phyloP scores from a whole-genome alignment of 129 eudicot species.

The Sambucus nigra region DNA sequence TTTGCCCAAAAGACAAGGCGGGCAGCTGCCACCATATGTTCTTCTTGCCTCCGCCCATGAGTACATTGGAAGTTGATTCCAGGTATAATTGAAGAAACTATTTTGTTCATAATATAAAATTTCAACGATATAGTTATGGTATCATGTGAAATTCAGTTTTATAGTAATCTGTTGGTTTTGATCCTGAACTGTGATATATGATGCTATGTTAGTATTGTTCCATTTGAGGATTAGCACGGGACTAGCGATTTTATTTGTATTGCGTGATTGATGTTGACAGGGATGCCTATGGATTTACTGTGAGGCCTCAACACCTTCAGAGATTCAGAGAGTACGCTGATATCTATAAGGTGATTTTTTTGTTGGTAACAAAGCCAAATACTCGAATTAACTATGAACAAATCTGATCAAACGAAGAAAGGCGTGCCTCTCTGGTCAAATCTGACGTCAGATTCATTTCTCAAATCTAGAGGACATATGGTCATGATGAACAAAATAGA shows the following conservation, averaged over 20 bases:
- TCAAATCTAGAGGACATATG: background rate
- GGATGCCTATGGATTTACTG: constrained; percentile 96
- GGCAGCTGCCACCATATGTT: no score
- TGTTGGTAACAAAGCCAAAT: background rate
- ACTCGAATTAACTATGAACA: background rate
- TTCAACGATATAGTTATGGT: background rate
- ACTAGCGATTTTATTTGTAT: background rate
- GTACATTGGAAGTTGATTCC: constrained; percentile 70
- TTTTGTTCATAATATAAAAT: background rate
- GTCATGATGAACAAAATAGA: background rate
- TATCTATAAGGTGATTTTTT: constrained; percentile 59
- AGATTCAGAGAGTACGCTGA: constrained; percentile 57
- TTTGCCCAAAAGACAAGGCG: no score
- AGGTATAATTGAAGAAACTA: constrained; percentile 37
- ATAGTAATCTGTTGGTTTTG: background rate
- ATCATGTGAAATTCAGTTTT: background rate
- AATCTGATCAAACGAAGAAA: background rate
- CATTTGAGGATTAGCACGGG: background rate
- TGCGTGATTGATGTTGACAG: constrained; percentile 28
- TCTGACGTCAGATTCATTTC: background rate
- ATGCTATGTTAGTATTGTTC: background rate
- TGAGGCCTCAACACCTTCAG: constrained; percentile 89
- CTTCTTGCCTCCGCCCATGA: constrained; percentile 87
- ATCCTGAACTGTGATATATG: background rate
- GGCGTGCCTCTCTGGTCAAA: no score